These are phyloP conservation scores for Periconia macrospinosa DNA, from an alignment of 2,329 filamentous ascomycete species.

Conservation along the genomic window DNA sequence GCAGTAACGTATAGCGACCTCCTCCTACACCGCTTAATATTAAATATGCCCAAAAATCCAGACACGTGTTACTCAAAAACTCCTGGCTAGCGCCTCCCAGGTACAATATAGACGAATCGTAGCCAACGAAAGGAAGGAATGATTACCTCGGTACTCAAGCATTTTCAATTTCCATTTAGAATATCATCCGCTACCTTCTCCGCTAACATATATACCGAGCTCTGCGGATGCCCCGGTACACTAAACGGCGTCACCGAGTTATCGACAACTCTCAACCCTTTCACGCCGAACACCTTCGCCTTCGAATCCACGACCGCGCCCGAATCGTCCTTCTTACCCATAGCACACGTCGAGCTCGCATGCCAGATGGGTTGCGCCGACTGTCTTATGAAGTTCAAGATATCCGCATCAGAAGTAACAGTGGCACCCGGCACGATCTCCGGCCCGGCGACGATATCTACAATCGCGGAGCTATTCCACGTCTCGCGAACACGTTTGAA, in stretches of 20 bases:
- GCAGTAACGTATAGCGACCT: too few species aligned
- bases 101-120: too few species aligned
- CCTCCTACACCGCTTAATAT: too few species aligned
- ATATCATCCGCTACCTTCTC: too few species aligned
- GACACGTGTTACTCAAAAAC: too few species aligned
- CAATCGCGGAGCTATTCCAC: neutral
- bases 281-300: conserved; percentile 5
- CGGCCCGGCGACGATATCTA: neutral
- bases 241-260: conserved; percentile 1
- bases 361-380: conserved; percentile 12
- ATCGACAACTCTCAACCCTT: conserved; percentile 7
- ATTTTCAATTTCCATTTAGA: too few species aligned
- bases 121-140: too few species aligned
- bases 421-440: conserved; percentile 23
- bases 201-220: conserved; percentile 3
- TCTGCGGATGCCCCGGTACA: conserved; percentile 4
- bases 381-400: conserved; percentile 4
- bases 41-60: too few species aligned
- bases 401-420: conserved; percentile 22
- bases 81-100: too few species aligned
- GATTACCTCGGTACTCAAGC: too few species aligned
- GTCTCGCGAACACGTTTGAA: conserved; percentile 37
- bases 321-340: conserved; percentile 40
- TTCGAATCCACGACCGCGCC: conserved; percentile 33
- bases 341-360: conserved; percentile 61